These are phyloP conservation scores for Monotropa hypopitys DNA, from an alignment of 179 eudicot species.

Conservation along the genomic window DNA sequence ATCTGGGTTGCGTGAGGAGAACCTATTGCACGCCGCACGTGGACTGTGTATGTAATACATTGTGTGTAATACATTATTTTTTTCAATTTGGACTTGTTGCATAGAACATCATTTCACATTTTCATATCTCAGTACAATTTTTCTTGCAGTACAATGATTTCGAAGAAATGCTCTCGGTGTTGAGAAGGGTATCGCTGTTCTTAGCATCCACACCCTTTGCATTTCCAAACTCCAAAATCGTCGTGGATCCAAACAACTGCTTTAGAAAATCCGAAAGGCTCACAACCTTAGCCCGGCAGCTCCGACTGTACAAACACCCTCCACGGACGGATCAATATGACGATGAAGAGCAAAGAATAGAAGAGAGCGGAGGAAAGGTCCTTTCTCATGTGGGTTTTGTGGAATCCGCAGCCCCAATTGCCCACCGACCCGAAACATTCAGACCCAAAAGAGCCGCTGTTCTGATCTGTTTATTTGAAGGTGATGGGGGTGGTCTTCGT, in stretches of 20 bases:
- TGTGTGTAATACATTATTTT: too few relatives aligned
- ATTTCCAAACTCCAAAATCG: not conserved
- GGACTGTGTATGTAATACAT: too few relatives aligned
- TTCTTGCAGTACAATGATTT: not conserved
- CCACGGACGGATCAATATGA: conserved; percentile 20
- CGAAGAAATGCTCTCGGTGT: not conserved
- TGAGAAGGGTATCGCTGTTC: not conserved
- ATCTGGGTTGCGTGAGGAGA: too few relatives aligned
- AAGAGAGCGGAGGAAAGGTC: conserved; percentile 38
- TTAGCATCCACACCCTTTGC: not conserved
- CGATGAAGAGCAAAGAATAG: conserved; percentile 18
- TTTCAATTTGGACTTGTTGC: too few relatives aligned
- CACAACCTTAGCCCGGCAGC: conserved; percentile 44
- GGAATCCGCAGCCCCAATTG: conserved; percentile 50
- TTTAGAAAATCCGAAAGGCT: conserved; percentile 24
- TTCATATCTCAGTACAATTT: too few relatives aligned
- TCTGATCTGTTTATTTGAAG: conserved; percentile 74
- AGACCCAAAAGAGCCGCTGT: conserved; percentile 77
- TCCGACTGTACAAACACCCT: conserved; percentile 63
- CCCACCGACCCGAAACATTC: conserved; percentile 21
- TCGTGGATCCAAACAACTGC: conserved; percentile 4
- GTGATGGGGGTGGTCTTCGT: conserved; percentile 40
- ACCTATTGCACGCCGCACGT: too few relatives aligned
- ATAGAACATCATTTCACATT: too few relatives aligned
- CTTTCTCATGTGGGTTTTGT: conserved; percentile 62